phyloP scores from a whole-genome alignment of 768 basidiomycete genomes.

The Serendipita vermifera region DNA sequence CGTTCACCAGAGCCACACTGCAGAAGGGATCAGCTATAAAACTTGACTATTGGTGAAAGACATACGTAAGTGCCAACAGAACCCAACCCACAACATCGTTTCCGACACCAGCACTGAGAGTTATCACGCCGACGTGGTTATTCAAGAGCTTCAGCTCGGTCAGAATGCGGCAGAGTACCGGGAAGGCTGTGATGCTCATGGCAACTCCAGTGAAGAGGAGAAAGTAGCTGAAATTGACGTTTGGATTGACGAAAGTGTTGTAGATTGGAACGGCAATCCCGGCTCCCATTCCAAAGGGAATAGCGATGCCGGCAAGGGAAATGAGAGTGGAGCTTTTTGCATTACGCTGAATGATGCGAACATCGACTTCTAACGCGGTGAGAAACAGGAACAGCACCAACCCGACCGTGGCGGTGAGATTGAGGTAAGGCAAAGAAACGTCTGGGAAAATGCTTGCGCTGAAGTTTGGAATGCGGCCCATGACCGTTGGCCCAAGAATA shows the following conservation, averaged over 20 bases:
- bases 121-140: conserved; percentile 84
- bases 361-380: conserved; percentile 86
- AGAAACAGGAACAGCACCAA: conserved; percentile 82
- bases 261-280: conserved; percentile 56
- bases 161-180: conserved; percentile 75
- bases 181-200: conserved; percentile 78
- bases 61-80: conserved; percentile 23
- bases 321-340: conserved; percentile 53
- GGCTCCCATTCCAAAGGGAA: conserved; percentile 82
- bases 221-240: conserved; percentile 71
- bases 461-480: conserved; percentile 82
- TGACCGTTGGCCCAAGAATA: conserved; percentile 58
- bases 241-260: conserved; percentile 52
- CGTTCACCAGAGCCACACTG: conserved; percentile 85
- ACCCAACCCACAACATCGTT: conserved; percentile 48
- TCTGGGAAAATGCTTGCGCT: conserved; percentile 71
- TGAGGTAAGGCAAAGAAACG: conserved; percentile 59
- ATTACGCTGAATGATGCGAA: conserved; percentile 62
- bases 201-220: conserved; percentile 91
- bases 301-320: conserved; percentile 65
- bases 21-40: neutral
- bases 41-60: too few species aligned
- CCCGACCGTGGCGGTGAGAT: conserved; percentile 80
- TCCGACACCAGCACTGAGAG: conserved; percentile 80
- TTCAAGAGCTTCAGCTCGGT: conserved; percentile 85